Evolutionary conservation across 2,329 filamentous ascomycete species (phyloP), one percentile per base, ranked within the genome.

Genomic region (Penicillium polonicum): DNA sequence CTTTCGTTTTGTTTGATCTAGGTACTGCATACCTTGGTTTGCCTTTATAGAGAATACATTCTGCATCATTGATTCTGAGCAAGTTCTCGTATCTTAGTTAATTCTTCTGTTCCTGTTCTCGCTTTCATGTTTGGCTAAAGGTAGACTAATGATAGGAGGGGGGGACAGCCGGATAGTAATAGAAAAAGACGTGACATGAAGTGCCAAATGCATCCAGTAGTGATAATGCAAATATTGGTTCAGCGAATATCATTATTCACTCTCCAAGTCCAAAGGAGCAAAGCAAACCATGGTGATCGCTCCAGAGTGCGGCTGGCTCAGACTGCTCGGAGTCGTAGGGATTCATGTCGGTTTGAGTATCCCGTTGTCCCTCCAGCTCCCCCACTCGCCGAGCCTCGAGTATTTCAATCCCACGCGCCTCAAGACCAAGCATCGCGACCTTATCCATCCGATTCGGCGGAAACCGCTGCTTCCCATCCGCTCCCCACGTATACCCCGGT

Each of bases 381-480:
- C 23, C 13, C 17, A 60, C 21, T 21, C 2, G 13, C 21, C 10
- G 23, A 21, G 59, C 36, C 45, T 54, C 49, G 8, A 60, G 43
- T 3, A 38, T 39, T 15, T 55, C 19, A n/a, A 61, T 54, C 19
- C 2, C 29, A n/a, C n/a, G 8, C 23, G 52, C 23, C 12, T 61
- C 50, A 15, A 77, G 42, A 3, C 70, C 71, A 17, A 74, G 21
- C 36, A 70, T 51, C 13, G 69, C 72, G 21, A 78, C 59, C 58
- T 73, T 78, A 61, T 79, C 76, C 35, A 79, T 52, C 17, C 76
- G 70, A 41, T 55, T 62, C 0, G 74, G 68, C 6, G 72, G 74
- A 41, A 71, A 76, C 2, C 51, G 52, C 29, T 67, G 53, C 31
- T 70, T 62, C 2, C 74, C 73, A 59, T 75, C 70, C 21, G 73